Evolutionary conservation across 441 rosid genomes (phyloP).

Genomic region (Gossypium laxum): DNA sequence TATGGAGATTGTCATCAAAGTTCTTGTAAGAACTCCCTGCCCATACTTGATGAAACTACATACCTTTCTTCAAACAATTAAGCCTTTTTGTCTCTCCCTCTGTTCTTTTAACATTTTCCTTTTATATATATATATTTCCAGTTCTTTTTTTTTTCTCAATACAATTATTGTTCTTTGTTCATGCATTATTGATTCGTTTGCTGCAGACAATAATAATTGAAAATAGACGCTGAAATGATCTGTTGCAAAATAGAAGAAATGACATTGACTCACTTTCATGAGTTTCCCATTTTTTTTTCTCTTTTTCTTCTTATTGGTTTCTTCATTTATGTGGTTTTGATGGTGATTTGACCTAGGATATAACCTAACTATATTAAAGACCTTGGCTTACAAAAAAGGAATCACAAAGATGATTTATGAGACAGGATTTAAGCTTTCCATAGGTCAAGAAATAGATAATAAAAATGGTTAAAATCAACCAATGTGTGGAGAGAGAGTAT

Average conservation of each 20-base stretch:
- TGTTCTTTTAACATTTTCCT: slow-evolving; percentile 4
- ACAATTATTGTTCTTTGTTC: background rate
- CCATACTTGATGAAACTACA: slow-evolving; percentile 13
- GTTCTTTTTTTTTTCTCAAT: background rate
- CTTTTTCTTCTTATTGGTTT: too few species aligned
- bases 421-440: background rate
- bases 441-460: background rate
- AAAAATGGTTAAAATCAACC: background rate
- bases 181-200: background rate
- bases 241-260: background rate
- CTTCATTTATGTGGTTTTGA: background rate
- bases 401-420: background rate
- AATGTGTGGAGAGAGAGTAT: background rate
- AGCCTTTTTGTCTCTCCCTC: slow-evolving; percentile 6
- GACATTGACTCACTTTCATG: background rate
- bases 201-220: background rate
- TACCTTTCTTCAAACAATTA: background rate
- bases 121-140: background rate
- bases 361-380: background rate
- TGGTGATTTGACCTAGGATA: background rate
- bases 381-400: background rate
- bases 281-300: background rate
- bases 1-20: background rate
- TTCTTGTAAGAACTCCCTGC: slow-evolving; percentile 5
- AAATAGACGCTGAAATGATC: background rate